phyloP scores from a whole-genome alignment of 2,329 filamentous ascomycete genomes.

The Fusarium succisae region DNA sequence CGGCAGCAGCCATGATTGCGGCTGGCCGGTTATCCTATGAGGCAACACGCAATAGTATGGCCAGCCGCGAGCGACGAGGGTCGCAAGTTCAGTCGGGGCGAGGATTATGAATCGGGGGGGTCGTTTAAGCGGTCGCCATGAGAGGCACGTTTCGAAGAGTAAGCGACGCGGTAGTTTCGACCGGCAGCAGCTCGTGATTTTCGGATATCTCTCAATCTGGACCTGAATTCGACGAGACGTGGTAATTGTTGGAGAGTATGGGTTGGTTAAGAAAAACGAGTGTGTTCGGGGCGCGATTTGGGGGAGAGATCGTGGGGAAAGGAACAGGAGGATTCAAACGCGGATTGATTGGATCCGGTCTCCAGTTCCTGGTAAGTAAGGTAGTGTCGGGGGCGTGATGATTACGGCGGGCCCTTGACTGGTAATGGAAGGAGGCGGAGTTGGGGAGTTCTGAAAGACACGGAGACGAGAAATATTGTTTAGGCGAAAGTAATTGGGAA shows the following conservation, averaged over 20 bases:
- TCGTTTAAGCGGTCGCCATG: constrained; percentile 38
- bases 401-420: constrained; percentile 18
- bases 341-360: constrained; percentile 6
- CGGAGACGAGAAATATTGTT: neutral
- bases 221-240: neutral
- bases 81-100: constrained; percentile 18
- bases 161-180: neutral
- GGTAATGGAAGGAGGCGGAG: constrained; percentile 16
- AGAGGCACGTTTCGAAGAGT: neutral
- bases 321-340: constrained; percentile 21
- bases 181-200: neutral
- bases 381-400: constrained; percentile 4
- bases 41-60: constrained; percentile 31
- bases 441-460: neutral
- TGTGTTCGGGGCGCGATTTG: constrained; percentile 23
- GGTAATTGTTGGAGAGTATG: neutral
- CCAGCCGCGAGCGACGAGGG: constrained; percentile 43
- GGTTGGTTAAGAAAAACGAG: constrained; percentile 5
- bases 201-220: neutral
- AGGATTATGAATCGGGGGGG: neutral
- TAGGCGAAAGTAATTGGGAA: neutral
- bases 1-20: constrained; percentile 40
- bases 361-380: neutral
- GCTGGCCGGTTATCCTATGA: constrained; percentile 33
- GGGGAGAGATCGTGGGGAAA: constrained; percentile 21